phyloP scores from a whole-genome alignment of 257 asterid genomes.

The Nicotiana undulata region DNA sequence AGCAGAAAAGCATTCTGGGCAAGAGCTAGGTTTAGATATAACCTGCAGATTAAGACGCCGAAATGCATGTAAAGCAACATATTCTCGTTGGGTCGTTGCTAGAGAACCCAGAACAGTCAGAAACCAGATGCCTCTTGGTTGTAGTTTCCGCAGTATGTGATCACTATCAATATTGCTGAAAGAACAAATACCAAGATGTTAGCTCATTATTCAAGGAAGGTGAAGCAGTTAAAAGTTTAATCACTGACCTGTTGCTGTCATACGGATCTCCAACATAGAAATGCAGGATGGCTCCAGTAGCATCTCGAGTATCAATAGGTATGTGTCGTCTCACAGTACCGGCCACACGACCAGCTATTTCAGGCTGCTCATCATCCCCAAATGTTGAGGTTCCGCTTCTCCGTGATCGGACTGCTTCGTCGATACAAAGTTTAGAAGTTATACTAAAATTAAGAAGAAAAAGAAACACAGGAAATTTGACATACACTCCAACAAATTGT shows the following conservation, averaged over 20 bases:
- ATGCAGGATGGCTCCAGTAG: conserved; percentile 86
- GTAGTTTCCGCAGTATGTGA: conserved; percentile 85
- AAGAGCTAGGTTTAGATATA: conserved; percentile 6
- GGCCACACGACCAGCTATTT: conserved; percentile 79
- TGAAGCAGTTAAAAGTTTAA: not conserved
- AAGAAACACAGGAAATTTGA: conserved; percentile 3
- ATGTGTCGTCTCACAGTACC: conserved; percentile 93
- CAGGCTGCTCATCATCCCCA: conserved; percentile 70
- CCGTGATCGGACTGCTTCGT: conserved; percentile 52
- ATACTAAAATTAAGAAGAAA: not conserved
- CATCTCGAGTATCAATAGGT: conserved; percentile 87
- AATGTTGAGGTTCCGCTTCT: conserved; percentile 43
- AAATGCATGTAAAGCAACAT: conserved; percentile 87
- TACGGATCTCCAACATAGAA: conserved; percentile 81
- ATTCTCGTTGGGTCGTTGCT: conserved; percentile 95
- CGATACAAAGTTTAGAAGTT: not conserved
- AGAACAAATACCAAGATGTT: conserved; percentile 5
- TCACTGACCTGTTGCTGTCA: conserved; percentile 67
- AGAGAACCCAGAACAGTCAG: conserved; percentile 82
- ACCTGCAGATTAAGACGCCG: conserved; percentile 96
- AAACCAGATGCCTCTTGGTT: conserved; percentile 82
- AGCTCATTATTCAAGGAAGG: not conserved
- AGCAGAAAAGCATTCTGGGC: not conserved
- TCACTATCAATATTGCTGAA: conserved; percentile 68
- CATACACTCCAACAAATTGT: conserved; percentile 1